phyloP scores from a whole-genome alignment of 257 asterid genomes.

The Gentiana macrophylla region DNA sequence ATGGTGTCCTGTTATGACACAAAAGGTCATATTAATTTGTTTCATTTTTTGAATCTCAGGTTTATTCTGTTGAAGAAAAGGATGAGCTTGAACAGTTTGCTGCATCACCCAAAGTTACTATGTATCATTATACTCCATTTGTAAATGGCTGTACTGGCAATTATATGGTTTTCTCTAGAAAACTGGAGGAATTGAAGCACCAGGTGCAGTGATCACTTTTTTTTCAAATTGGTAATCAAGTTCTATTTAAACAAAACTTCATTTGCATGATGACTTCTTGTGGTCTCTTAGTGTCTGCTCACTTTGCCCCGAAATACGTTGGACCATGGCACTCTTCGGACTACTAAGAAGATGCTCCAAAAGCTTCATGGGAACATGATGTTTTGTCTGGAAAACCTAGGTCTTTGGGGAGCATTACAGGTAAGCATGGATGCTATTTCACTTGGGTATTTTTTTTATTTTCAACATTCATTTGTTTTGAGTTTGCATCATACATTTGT shows the following conservation, averaged over 20 bases:
- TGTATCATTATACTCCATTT: conserved; percentile 47
- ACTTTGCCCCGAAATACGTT: conserved; percentile 28
- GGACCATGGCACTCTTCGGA: conserved; percentile 46
- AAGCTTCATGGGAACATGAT: conserved; percentile 53
- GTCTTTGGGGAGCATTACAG: conserved; percentile 89
- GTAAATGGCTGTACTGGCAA: conserved; percentile 23
- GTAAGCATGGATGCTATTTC: conserved; percentile 29
- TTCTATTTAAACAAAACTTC: conserved; percentile 5
- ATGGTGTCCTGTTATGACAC: too few species aligned
- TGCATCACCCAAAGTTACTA: conserved; percentile 60
- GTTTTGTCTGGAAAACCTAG: conserved; percentile 76
- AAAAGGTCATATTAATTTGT: conserved; percentile 9
- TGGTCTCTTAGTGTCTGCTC: conserved; percentile 43
- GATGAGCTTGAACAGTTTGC: conserved; percentile 60
- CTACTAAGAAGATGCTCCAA: conserved; percentile 47
- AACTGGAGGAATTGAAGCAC: conserved; percentile 65
- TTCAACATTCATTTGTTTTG: too few species aligned
- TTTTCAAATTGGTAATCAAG: conserved; percentile 12
- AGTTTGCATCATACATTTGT: too few species aligned
- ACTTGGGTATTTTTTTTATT: conserved; percentile 1
- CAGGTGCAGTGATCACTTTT: conserved; percentile 42
- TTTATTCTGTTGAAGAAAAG: conserved; percentile 72
- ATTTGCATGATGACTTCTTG: conserved; percentile 12
- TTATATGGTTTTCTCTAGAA: conserved; percentile 22
- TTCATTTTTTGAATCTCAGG: conserved; percentile 30